Evolutionary conservation across 345 rosid genomes (phyloP).

Genomic region (Garcia nutans): DNA sequence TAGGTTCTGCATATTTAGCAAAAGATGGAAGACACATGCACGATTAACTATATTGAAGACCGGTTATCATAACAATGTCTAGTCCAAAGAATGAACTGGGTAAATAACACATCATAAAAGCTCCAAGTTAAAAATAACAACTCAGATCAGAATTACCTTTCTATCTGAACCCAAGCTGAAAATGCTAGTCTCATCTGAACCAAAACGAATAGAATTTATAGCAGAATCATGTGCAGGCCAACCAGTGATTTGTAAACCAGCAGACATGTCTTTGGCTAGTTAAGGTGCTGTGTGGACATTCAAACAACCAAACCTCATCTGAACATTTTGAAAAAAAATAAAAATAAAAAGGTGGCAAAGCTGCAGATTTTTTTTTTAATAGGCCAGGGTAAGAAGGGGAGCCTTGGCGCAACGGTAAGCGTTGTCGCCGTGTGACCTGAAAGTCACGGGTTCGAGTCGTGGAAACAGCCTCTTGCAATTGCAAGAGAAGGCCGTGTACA

Average conservation of each 20-base stretch:
- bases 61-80: neutral
- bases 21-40: neutral
- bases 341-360: neutral
- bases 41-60: neutral
- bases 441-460: no score
- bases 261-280: constrained; percentile 64
- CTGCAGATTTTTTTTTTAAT: neutral
- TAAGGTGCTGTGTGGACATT: constrained; percentile 31
- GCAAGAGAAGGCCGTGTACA: no score
- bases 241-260: constrained; percentile 70
- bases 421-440: no score
- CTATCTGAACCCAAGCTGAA: constrained; percentile 71
- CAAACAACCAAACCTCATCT: constrained; percentile 1
- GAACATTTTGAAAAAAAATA: neutral
- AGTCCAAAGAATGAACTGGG: neutral
- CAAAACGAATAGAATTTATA: constrained; percentile 63
- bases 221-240: constrained; percentile 84
- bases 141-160: constrained; percentile 38
- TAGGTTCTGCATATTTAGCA: constrained; percentile 17
- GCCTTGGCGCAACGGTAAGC: no score
- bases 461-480: no score
- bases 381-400: no score
- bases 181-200: constrained; percentile 71
- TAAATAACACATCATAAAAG: neutral
- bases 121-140: neutral